Conservation (phyloP, 2,329 filamentous ascomycete species). For the Fusarium proliferatum region DNA sequence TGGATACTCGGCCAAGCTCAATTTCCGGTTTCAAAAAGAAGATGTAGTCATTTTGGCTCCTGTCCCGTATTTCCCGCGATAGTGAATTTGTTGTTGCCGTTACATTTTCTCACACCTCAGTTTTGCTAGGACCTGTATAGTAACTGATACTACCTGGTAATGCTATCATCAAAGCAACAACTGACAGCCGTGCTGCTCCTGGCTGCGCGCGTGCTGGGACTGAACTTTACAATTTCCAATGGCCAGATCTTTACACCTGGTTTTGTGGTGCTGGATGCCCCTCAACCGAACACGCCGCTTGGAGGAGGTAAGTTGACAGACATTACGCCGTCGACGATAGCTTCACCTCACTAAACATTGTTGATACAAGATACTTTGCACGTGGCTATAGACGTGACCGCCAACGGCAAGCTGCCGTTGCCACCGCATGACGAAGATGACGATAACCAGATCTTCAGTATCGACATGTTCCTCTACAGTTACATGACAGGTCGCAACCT, state of each 20-base stretch:
- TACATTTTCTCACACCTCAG: background rate
- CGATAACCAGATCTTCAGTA: conserved; percentile 69
- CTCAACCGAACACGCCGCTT: conserved; percentile 71
- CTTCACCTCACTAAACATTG: conserved; percentile 5
- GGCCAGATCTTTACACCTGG: conserved; percentile 78
- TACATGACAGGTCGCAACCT: conserved; percentile 73
- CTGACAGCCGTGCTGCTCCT: conserved; percentile 39
- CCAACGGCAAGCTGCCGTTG: conserved; percentile 71
- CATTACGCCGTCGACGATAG: background rate
- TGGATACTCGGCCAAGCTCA: conserved; percentile 11
- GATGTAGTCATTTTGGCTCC: conserved; percentile 6
- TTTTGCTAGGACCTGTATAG: background rate
- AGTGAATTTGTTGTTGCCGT: background rate
- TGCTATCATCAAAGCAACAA: conserved; percentile 13
- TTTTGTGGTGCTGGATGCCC: conserved; percentile 73
- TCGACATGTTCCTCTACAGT: conserved; percentile 75
- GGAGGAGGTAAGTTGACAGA: conserved; percentile 65
- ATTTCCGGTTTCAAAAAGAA: conserved; percentile 33
- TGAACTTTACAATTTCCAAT: conserved; percentile 67
- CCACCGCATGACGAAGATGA: conserved; percentile 65
- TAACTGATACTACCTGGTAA: background rate
- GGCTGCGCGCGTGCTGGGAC: conserved; percentile 42
- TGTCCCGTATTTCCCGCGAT: conserved; percentile 2
- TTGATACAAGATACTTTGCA: conserved; percentile 63
- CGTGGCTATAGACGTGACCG: conserved; percentile 74